Percentiles rank a stretch among this genome's conserved stretches.
Conservation (phyloP, 2,329 filamentous ascomycete species). For the Pseudogymnoascus sp. region DNA sequence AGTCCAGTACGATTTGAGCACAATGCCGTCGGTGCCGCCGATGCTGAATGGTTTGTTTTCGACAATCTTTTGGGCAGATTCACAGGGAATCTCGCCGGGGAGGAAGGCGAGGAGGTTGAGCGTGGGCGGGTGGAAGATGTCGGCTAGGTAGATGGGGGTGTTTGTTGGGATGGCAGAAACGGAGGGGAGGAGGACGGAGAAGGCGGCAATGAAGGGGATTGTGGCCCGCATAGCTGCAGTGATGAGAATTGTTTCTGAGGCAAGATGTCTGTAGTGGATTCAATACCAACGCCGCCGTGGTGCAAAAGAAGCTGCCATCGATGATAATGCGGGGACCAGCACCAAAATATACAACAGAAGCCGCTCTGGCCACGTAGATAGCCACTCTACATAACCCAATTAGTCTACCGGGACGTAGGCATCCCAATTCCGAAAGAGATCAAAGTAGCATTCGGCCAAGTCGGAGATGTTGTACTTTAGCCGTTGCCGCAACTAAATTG, state of each 20-base stretch:
- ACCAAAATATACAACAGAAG: background rate
- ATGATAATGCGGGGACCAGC: background rate
- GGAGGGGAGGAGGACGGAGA: background rate
- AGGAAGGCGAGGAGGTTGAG: background rate
- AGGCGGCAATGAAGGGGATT: background rate
- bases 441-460: background rate
- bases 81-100: background rate
- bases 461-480: background rate
- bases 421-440: background rate
- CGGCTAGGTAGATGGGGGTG: constrained; percentile 3
- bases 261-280: background rate
- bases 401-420: background rate
- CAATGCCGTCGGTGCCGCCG: background rate
- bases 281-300: background rate
- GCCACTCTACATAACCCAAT: background rate
- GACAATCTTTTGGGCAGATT: background rate
- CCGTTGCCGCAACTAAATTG: constrained; percentile 2
- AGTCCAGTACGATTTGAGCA: background rate
- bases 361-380: constrained; percentile 1
- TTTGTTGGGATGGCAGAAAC: background rate
- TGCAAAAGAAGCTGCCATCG: background rate
- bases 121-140: background rate
- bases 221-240: background rate
- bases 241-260: background rate
- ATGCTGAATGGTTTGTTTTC: background rate